Base-by-base conservation (phyloP, 2,329 filamentous ascomycete genomes). In the Diaporthe batatas region DNA sequence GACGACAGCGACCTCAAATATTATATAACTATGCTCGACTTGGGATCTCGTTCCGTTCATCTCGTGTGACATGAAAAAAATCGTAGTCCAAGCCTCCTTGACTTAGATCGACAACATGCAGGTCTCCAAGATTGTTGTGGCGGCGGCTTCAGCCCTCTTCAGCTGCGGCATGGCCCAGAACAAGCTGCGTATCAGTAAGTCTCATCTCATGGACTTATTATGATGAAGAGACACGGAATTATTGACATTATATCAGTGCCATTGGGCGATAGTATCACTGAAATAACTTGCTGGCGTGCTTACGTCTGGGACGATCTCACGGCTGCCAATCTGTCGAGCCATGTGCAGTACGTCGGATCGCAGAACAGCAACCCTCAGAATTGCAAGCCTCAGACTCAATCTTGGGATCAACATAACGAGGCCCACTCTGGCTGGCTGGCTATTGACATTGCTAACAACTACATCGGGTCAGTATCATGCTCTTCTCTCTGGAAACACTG, bases 281-380 rank as follows among this genome's bases (percentile, higher is more conserved):
- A 85, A 73, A 83, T 85, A 68, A 84, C 82, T 55, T 86, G 84
- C 78, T 86, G 84, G 84, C 79, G 84, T 8, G 78, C 83, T 16
- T 73, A 82, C 25, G 78, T 86, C 11, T 86, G 84, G 84, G 79
- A 82, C 70, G 77, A 79, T 71, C 79, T 86, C 8, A 78, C 78
- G 34, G 76, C 76, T 4, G 82, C 80, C 29, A 79, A 80, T 11
- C 72, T 82, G 4, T 77, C 81, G n/a, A 75, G 76, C 65, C 77
- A 78, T 58, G 80, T 84, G 70, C 77, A 85, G 75, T 84, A 84
- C 70, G 84, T 86, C 6, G 84, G 84, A 44, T 82, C 82, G 71
- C 79, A 81, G 77, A 81, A 78, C 59, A 80, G 80, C 74, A 83
- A 84, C 72, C 78, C 80, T 34, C 78, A 81, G 67, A 79, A 80